A percentile compares a stretch with the other conserved stretches of the same genome.
These are phyloP conservation scores for Aspergillus neoniger DNA, from an alignment of 2,329 filamentous ascomycete species.

Conservation along the genomic window DNA sequence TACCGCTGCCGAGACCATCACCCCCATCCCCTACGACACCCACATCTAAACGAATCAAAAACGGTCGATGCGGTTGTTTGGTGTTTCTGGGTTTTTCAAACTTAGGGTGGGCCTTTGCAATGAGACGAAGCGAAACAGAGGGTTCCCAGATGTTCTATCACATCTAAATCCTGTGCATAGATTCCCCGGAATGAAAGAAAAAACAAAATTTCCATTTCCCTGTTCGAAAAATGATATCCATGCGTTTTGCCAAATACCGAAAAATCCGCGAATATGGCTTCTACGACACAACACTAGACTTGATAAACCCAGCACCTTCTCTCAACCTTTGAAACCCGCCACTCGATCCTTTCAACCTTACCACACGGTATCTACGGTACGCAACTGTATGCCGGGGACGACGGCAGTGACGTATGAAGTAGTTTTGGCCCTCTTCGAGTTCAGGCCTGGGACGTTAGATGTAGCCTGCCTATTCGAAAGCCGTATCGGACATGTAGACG, in stretches of 20 bases:
- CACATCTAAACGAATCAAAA: conserved; percentile 72
- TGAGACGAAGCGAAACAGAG: conserved; percentile 40
- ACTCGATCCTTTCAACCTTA: no score
- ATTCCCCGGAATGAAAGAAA: conserved; percentile 47
- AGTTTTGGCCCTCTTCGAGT: background rate
- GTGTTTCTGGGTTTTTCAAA: conserved; percentile 41
- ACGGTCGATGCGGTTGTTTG: conserved; percentile 35
- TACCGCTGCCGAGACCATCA: conserved; percentile 87
- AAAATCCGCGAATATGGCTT: no score
- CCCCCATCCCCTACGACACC: conserved; percentile 94
- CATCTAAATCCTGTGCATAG: conserved; percentile 45
- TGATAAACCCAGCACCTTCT: no score
- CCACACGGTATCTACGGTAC: no score
- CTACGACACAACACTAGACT: no score
- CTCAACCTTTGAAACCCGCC: no score
- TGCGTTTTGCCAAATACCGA: background rate
- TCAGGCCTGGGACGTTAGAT: background rate
- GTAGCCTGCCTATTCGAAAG: background rate
- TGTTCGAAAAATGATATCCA: conserved; percentile 8
- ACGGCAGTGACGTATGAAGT: background rate
- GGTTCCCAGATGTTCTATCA: conserved; percentile 43
- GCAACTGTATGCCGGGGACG: background rate
- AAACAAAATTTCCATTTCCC: conserved; percentile 39
- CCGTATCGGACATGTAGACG: background rate
- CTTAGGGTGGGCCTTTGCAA: conserved; percentile 38